Evolutionary conservation across 768 basidiomycete species (phyloP).

Genomic region (Mycena pura): DNA sequence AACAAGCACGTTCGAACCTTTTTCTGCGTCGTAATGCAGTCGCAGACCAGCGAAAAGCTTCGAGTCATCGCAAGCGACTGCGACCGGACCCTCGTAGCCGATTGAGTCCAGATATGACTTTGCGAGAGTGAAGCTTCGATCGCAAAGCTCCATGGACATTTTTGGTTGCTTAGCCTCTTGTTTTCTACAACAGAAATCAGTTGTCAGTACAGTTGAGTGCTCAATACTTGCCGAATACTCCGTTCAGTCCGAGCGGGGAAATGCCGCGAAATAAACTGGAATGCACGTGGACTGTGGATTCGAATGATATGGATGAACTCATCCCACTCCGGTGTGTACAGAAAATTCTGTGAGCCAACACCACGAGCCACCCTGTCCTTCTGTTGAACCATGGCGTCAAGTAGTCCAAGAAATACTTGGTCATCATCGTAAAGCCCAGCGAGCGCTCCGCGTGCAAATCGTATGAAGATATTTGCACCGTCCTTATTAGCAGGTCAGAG

Average conservation of each 20-base stretch:
- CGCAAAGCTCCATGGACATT: slow-evolving; percentile 31
- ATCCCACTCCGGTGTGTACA: slow-evolving; percentile 38
- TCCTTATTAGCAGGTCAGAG: too few relatives aligned
- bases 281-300: slow-evolving; percentile 39
- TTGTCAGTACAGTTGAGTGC: background rate
- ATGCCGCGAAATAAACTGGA: slow-evolving; percentile 22
- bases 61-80: slow-evolving; percentile 44
- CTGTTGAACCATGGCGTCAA: slow-evolving; percentile 38
- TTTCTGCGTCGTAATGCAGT: slow-evolving; percentile 31
- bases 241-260: slow-evolving; percentile 25
- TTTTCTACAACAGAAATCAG: background rate
- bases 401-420: slow-evolving; percentile 35
- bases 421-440: too few relatives aligned
- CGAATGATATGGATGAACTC: slow-evolving; percentile 37
- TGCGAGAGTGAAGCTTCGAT: slow-evolving; percentile 28
- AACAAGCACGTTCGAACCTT: slow-evolving; percentile 31
- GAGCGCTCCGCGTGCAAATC: too few relatives aligned
- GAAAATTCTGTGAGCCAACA: slow-evolving; percentile 42
- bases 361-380: slow-evolving; percentile 37
- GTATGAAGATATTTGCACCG: too few relatives aligned
- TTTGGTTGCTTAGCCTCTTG: slow-evolving; percentile 21
- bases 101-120: slow-evolving; percentile 25
- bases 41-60: slow-evolving; percentile 36
- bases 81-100: slow-evolving; percentile 34
- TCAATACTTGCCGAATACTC: slow-evolving; percentile 23